phyloP scores from a whole-genome alignment of 345 rosid species.

The Iberis pinnata region DNA sequence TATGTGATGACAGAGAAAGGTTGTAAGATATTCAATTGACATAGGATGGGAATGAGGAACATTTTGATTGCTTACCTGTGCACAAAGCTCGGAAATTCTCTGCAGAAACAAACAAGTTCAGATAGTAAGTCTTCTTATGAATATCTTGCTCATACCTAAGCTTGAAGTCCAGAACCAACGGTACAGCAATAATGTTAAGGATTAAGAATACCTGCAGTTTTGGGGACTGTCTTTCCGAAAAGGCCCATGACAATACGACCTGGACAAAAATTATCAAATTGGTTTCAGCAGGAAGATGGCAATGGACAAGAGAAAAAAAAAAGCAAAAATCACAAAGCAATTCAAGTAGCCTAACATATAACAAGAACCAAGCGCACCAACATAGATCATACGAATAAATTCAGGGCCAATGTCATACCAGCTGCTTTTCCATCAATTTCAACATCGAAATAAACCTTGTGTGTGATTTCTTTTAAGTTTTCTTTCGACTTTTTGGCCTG shows the following conservation, averaged over 20 bases:
- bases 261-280: slow-evolving; percentile 14
- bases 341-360: neutral
- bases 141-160: slow-evolving; percentile 2
- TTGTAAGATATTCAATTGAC: no score
- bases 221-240: slow-evolving; percentile 88
- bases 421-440: slow-evolving; percentile 92
- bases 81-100: slow-evolving; percentile 96
- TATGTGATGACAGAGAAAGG: no score
- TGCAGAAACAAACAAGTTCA: slow-evolving; percentile 28
- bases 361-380: neutral
- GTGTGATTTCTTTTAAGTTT: slow-evolving; percentile 68
- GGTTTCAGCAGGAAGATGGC: slow-evolving; percentile 1
- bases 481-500: slow-evolving; percentile 59
- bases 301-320: neutral
- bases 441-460: slow-evolving; percentile 87
- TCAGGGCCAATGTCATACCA: slow-evolving; percentile 39
- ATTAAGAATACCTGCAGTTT: slow-evolving; percentile 33
- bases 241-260: slow-evolving; percentile 92
- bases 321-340: neutral
- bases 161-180: neutral
- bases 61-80: slow-evolving; percentile 47
- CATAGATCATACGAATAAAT: slow-evolving; percentile 5
- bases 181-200: neutral
- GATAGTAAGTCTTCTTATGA: slow-evolving; percentile 2
- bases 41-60: neutral